Conservation (phyloP, 2,329 filamentous ascomycete genomes). For the Penicillium sp. region DNA sequence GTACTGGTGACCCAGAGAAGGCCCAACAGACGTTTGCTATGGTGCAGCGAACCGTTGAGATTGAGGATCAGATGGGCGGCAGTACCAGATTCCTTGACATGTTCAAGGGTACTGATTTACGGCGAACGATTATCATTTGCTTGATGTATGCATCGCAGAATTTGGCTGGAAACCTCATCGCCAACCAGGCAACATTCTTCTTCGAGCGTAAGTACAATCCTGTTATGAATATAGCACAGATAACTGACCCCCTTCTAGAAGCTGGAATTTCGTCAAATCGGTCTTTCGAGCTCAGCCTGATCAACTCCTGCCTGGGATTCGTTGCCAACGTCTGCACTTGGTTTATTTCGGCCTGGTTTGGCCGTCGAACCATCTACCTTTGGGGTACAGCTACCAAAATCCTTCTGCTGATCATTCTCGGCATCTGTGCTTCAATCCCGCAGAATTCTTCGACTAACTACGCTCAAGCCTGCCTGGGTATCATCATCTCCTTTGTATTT, state of each 20-base stretch:
- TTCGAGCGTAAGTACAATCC: slow-evolving; percentile 47
- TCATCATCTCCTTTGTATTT: slow-evolving; percentile 50
- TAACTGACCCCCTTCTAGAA: slow-evolving; percentile 14
- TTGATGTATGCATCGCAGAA: slow-evolving; percentile 47
- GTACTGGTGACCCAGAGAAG: slow-evolving; percentile 23
- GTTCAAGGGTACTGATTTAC: slow-evolving; percentile 41
- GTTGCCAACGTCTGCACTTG: slow-evolving; percentile 45
- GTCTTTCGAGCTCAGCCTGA: slow-evolving; percentile 39
- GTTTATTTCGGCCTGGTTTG: slow-evolving; percentile 46
- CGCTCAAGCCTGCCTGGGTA: slow-evolving; percentile 46
- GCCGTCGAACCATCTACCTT: slow-evolving; percentile 50
- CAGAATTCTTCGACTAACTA: slow-evolving; percentile 45
- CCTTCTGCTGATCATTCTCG: slow-evolving; percentile 44
- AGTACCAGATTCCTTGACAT: slow-evolving; percentile 39
- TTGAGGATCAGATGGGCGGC: slow-evolving; percentile 37
- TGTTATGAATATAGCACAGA: too few relatives aligned
- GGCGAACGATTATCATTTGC: slow-evolving; percentile 42
- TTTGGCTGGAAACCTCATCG: slow-evolving; percentile 67
- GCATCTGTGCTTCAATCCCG: slow-evolving; percentile 42
- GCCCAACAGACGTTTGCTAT: slow-evolving; percentile 36
- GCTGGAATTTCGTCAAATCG: slow-evolving; percentile 35
- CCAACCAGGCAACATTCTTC: slow-evolving; percentile 68
- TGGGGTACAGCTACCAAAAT: slow-evolving; percentile 45
- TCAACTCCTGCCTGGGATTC: slow-evolving; percentile 41
- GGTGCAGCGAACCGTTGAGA: slow-evolving; percentile 44